A percentile compares a stretch with the other conserved stretches of the same genome.
Conservation (phyloP, 1,139 yeast species). For the Taphrina deformans region DNA sequence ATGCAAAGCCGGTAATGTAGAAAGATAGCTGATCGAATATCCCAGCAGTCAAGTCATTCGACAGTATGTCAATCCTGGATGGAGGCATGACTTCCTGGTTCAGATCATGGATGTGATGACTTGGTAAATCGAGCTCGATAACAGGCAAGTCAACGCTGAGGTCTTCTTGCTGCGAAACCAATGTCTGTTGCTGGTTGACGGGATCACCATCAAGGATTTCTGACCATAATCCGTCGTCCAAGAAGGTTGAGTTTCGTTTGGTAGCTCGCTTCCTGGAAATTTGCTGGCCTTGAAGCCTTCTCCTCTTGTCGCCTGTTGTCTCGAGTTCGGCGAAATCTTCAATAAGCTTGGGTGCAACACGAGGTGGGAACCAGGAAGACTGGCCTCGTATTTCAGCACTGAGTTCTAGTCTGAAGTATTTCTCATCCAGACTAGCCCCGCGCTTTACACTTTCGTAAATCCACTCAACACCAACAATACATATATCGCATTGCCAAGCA, state of each 20-base stretch:
- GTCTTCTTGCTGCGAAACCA: background rate
- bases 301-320: conserved; percentile 3
- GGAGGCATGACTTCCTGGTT: no score
- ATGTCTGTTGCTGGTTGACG: background rate
- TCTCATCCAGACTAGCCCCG: conserved; percentile 36
- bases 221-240: conserved; percentile 2
- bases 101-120: background rate
- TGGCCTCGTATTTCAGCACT: conserved; percentile 1
- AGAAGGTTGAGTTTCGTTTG: background rate
- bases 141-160: background rate
- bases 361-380: conserved; percentile 15
- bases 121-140: conserved; percentile 10
- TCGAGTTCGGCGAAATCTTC: background rate
- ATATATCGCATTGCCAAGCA: conserved; percentile 59
- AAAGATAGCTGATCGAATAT: background rate
- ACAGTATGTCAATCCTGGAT: background rate
- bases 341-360: background rate
- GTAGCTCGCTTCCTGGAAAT: background rate
- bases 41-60: background rate
- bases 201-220: background rate
- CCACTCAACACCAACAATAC: conserved; percentile 76
- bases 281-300: background rate
- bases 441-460: conserved; percentile 43
- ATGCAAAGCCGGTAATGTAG: conserved; percentile 5
- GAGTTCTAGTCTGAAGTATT: conserved; percentile 25